These are phyloP conservation scores for Madurella mycetomatis DNA, from an alignment of 2,329 filamentous ascomycete genomes.

Conservation along the genomic window DNA sequence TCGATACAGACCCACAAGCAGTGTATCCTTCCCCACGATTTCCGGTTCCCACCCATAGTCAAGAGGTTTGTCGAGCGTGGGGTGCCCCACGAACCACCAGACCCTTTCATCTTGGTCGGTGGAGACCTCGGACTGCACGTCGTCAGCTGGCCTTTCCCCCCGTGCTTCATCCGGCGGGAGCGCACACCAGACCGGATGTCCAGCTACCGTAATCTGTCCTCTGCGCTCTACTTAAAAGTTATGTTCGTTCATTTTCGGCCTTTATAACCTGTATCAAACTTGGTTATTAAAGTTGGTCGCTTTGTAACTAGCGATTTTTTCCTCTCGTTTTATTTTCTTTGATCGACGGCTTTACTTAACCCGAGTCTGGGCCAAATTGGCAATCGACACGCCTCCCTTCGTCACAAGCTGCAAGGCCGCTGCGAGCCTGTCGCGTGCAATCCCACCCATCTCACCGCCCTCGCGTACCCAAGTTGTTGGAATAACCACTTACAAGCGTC, in stretches of 20 bases:
- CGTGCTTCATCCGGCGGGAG: not conserved
- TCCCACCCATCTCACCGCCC: not conserved
- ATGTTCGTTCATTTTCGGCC: not conserved
- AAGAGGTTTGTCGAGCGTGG: constrained; percentile 3
- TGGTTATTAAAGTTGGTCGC: no score
- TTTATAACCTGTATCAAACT: not conserved
- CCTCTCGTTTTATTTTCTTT: no score
- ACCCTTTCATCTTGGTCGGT: not conserved
- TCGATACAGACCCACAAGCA: no score
- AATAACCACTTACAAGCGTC: not conserved
- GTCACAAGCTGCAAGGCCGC: not conserved
- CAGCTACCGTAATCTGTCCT: not conserved
- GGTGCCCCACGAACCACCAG: constrained; percentile 6
- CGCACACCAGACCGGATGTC: not conserved
- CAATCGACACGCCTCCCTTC: not conserved
- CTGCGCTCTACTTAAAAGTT: not conserved
- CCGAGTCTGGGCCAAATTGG: not conserved
- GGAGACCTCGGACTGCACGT: not conserved
- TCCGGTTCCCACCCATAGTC: constrained; percentile 4
- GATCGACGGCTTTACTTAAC: not conserved
- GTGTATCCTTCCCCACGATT: constrained; percentile 15
- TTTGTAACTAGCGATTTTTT: no score
- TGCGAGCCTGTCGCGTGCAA: not conserved
- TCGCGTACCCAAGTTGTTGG: not conserved
- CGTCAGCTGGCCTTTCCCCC: constrained; percentile 14